A percentile compares a stretch with the other conserved stretches of the same genome.
phyloP scores from a whole-genome alignment of 2,329 filamentous ascomycete species.

The Fusarium bulbicola region DNA sequence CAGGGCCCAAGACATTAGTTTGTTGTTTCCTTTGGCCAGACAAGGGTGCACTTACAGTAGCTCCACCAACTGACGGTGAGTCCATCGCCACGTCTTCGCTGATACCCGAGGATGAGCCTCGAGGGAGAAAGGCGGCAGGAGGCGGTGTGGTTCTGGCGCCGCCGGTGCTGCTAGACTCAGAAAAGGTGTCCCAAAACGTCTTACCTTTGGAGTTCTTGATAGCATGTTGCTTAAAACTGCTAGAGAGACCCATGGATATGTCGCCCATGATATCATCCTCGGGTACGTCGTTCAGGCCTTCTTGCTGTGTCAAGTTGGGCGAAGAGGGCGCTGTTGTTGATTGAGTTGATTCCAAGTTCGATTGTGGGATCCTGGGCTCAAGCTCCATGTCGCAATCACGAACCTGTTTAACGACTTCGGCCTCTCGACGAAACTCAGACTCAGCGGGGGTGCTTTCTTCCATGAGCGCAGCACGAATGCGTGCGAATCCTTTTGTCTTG shows the following conservation, averaged over 20 bases:
- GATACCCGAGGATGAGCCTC: slow-evolving; percentile 66
- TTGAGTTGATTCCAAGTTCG: slow-evolving; percentile 57
- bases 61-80: slow-evolving; percentile 62
- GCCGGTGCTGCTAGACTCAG: slow-evolving; percentile 67
- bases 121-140: slow-evolving; percentile 68
- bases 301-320: slow-evolving; percentile 71
- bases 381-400: slow-evolving; percentile 84
- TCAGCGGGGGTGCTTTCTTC: slow-evolving; percentile 91
- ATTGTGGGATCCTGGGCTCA: slow-evolving; percentile 53
- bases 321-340: slow-evolving; percentile 71
- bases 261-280: slow-evolving; percentile 76
- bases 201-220: slow-evolving; percentile 76
- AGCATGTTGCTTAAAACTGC: slow-evolving; percentile 79
- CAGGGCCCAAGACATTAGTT: slow-evolving; percentile 35
- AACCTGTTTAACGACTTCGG: slow-evolving; percentile 94
- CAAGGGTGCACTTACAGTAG: slow-evolving; percentile 42
- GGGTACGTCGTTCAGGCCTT: slow-evolving; percentile 73
- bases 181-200: slow-evolving; percentile 79
- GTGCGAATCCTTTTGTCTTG: slow-evolving; percentile 94
- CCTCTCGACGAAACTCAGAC: slow-evolving; percentile 87
- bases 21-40: background rate
- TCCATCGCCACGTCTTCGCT: slow-evolving; percentile 80
- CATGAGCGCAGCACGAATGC: slow-evolving; percentile 86
- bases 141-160: slow-evolving; percentile 69
- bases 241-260: slow-evolving; percentile 58